Evolutionary conservation across 2,329 filamentous ascomycete species (phyloP).

Genomic region (Ophidiomyces ophidiicola): DNA sequence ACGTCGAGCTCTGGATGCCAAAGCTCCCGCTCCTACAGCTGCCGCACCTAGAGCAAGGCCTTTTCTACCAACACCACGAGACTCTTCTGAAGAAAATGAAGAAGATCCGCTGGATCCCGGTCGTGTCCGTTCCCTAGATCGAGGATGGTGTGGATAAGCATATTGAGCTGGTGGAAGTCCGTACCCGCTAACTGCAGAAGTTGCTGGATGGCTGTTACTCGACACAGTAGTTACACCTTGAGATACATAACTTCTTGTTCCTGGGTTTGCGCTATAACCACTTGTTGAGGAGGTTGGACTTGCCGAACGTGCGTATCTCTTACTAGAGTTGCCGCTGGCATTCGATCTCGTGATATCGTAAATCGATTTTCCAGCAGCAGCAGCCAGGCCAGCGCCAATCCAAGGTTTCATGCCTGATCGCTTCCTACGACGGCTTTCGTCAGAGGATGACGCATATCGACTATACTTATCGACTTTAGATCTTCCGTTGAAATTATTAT

Average conservation of each 20-base stretch:
- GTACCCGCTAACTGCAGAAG: slow-evolving; percentile 12
- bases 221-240: slow-evolving; percentile 28
- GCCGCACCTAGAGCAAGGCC: slow-evolving; percentile 30
- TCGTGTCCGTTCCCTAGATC: not conserved
- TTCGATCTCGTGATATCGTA: slow-evolving; percentile 27
- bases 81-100: slow-evolving; percentile 8
- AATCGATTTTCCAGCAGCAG: slow-evolving; percentile 44
- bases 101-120: slow-evolving; percentile 5
- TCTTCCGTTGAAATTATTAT: slow-evolving; percentile 33
- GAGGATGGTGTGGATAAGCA: not conserved
- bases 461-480: slow-evolving; percentile 47
- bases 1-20: slow-evolving; percentile 19
- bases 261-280: slow-evolving; percentile 21
- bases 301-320: not conserved
- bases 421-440: slow-evolving; percentile 35
- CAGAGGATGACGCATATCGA: slow-evolving; percentile 44
- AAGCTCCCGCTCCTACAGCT: slow-evolving; percentile 23
- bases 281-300: slow-evolving; percentile 14
- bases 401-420: slow-evolving; percentile 38
- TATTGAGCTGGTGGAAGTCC: not conserved
- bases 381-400: slow-evolving; percentile 44
- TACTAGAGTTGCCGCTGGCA: slow-evolving; percentile 1
- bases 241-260: slow-evolving; percentile 34
- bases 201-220: slow-evolving; percentile 22
- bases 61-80: slow-evolving; percentile 5